Base-by-base conservation (phyloP, 192 early-diverging fungal genomes). In the Rhizophlyctis rosea region DNA sequence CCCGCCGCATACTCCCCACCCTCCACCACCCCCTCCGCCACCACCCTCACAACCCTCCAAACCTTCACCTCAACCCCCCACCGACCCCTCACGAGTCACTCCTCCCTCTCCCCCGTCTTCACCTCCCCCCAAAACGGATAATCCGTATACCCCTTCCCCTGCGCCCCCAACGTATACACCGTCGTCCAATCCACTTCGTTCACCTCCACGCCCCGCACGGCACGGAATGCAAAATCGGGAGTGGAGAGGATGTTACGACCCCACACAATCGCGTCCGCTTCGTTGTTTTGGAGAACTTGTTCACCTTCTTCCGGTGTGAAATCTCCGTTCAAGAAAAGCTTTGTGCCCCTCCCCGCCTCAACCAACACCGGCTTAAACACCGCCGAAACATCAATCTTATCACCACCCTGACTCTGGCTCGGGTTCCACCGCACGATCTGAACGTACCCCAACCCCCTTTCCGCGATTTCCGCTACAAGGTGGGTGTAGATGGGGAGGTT, bases 401-500 rank as follows among this genome's bases (percentile, higher is more conserved):
- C 13, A n/a, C 61, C 67, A 1, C 61, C 28, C 34, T 11, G 39
- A 5, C 23, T 24, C 47, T 33, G 32, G 31, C 64, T 59, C 3
- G 24, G 47, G 4, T 27, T 21, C 49, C 30, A 62, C 24, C 67
- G 52, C 3, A 32, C 39, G 34, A 67, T 29, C 36, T 54, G 52
- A 52, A 69, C 51, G 67, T 69, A 69, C 4, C 34, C 67, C 24
- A 69, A 3, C 2, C 51, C 54, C 3, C 65, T 33, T 18, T 53
- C 39, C n/a, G 55, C 61, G 33, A 69, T 21, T 32, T 64, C 61
- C 30, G 31, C 56, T 30, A 73, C 49, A 29, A 73, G 50, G 72
- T 69, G 54, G 47, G 50, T 60, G 62, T 73, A 73, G 36, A 29
- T 24, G 1, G 47, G 56, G 9, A 65, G 47, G 47, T 7, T 32